Evolutionary conservation across 2,329 filamentous ascomycete species (phyloP), one percentile per base, ranked within the genome.

Genomic region (Paracoccidioides lutzii): DNA sequence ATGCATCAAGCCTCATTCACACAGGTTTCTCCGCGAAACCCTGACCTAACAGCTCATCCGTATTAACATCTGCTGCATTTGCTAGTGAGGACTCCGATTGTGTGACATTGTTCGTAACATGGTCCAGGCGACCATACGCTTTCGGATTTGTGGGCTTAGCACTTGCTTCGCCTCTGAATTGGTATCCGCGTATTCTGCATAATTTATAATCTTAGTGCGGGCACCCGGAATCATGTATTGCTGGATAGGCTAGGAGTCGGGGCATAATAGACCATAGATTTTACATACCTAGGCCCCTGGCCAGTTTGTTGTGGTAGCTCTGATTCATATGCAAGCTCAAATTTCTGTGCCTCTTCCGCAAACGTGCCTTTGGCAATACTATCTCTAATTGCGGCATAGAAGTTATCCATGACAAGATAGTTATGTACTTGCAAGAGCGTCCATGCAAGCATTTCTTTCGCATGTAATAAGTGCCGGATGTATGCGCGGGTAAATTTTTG

Each of bases 371-470:
- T 68, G 38, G 69, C 68, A 14, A 97, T 84, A 55, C 82, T 82
- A 1, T 71, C 66, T 22, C 91, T 82, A 5, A 95, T 75, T 0
- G 76, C 79, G 0, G 74, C 69, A 69, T 97, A 95, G 73, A 97
- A 95, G 0, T 73, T 64, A 48, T 81, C 78, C 54, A 95, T 71
- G 6, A 86, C 73, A 58, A 83, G 78, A 67, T 94, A 84, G 68
- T 98, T 98, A 73, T 98, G 93, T 3, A 95, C 79, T 69, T 97
- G 91, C 6, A 98, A 77, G 6, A 98, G 77, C 0, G 85, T 87
- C 93, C 93, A 98, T 30, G 86, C 91, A 4, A 96, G 81, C 93
- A 98, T 97, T 71, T 98, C 93, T 66, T 90, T 94, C 0, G 93
- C 90, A 49, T 82, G 78, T 5, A 98, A 80, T 0, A 97, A 78